Conservation (phyloP, 1,284 basidiomycete genomes). For the Heterobasidion occidentale region DNA sequence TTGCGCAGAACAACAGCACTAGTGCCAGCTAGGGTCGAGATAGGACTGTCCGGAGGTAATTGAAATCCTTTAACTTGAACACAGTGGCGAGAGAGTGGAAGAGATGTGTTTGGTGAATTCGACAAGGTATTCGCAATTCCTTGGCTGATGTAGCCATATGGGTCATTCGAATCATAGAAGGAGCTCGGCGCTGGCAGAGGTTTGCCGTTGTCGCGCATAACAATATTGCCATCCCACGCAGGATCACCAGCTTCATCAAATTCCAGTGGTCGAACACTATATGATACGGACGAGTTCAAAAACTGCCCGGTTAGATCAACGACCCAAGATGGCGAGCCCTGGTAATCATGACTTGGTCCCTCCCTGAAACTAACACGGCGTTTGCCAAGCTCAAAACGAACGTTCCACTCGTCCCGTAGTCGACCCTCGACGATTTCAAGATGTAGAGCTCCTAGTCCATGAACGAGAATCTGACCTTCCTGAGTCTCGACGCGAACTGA, state of each 20-base stretch:
- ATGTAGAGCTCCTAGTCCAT: conserved; percentile 81
- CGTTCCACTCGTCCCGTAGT: conserved; percentile 74
- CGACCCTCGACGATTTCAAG: conserved; percentile 82
- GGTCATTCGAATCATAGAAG: conserved; percentile 32
- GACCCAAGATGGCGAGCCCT: conserved; percentile 41
- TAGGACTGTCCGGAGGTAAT: conserved; percentile 31
- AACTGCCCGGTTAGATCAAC: conserved; percentile 51
- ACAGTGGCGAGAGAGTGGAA: conserved; percentile 56
- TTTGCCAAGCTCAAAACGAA: conserved; percentile 68
- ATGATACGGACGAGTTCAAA: conserved; percentile 35
- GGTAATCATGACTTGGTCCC: conserved; percentile 26
- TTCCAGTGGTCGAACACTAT: conserved; percentile 45
- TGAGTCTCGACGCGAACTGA: conserved; percentile 71
- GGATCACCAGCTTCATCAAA: conserved; percentile 54
- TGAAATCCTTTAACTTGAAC: conserved; percentile 42
- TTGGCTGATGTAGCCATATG: conserved; percentile 44
- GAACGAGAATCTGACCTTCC: conserved; percentile 78
- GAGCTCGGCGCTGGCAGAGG: conserved; percentile 48
- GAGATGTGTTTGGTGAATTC: conserved; percentile 66
- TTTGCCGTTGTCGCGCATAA: conserved; percentile 43
- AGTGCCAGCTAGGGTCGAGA: conserved; percentile 57
- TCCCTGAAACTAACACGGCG: conserved; percentile 81
- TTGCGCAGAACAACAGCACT: conserved; percentile 55
- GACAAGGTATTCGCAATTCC: conserved; percentile 66
- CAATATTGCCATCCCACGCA: conserved; percentile 67